These are phyloP conservation scores for Paecilomyces fulvus DNA, from an alignment of 2,329 filamentous ascomycete genomes.

Conservation along the genomic window DNA sequence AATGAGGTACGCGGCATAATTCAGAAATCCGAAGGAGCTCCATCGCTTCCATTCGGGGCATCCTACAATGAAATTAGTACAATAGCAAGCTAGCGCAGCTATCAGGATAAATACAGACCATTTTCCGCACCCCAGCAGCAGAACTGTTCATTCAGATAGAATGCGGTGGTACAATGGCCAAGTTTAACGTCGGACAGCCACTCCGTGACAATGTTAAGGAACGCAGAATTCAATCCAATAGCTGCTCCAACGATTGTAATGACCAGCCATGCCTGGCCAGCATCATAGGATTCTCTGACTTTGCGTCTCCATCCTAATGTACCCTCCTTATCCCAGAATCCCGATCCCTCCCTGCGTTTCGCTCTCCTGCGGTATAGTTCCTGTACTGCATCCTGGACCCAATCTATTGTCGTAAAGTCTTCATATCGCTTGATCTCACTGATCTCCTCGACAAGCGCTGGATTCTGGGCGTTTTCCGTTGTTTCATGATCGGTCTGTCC, in stretches of 20 bases:
- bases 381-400: conserved; percentile 93
- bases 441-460: conserved; percentile 85
- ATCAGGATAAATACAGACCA: conserved; percentile 40
- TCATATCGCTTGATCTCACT: conserved; percentile 97
- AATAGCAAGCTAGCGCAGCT: background rate
- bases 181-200: conserved; percentile 95
- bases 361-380: conserved; percentile 77
- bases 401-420: conserved; percentile 94
- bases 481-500: conserved; percentile 46
- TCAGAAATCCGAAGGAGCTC: conserved; percentile 68
- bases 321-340: conserved; percentile 60
- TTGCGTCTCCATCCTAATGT: conserved; percentile 72
- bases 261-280: conserved; percentile 95
- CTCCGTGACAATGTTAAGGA: conserved; percentile 91
- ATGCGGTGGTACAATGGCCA: conserved; percentile 90
- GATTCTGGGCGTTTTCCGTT: conserved; percentile 53
- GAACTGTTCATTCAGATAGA: conserved; percentile 95
- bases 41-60: conserved; percentile 85
- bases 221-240: conserved; percentile 86
- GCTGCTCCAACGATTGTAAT: conserved; percentile 84
- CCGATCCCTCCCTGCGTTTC: conserved; percentile 61
- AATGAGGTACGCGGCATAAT: conserved; percentile 80
- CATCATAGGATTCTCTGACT: conserved; percentile 81
- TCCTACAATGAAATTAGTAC: conserved; percentile 37
- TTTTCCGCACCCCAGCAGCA: conserved; percentile 96